Percentiles rank a stretch among this genome's conserved stretches.
These are phyloP conservation scores for Grammothele lineata DNA, from an alignment of 768 basidiomycete genomes.

Conservation along the genomic window DNA sequence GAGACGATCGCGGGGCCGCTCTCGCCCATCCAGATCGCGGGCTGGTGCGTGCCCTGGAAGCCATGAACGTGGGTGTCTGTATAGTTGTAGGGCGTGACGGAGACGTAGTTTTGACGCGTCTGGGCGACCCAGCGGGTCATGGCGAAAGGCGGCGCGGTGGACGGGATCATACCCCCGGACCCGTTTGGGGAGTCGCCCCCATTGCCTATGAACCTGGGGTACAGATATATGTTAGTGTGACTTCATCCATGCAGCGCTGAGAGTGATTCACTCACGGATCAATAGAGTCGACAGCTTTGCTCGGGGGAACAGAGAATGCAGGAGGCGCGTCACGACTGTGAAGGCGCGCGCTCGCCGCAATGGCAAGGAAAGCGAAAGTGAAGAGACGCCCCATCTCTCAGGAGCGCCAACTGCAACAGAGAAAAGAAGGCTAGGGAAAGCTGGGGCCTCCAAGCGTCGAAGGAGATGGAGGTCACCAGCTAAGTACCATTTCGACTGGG, in stretches of 20 bases:
- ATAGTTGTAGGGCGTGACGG: constrained; percentile 66
- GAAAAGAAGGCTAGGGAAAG: too few species aligned
- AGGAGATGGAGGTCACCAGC: too few species aligned
- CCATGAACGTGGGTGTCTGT: constrained; percentile 61
- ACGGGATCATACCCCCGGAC: constrained; percentile 77
- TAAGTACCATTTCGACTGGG: too few species aligned
- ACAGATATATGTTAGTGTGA: too few species aligned
- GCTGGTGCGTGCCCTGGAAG: constrained; percentile 72
- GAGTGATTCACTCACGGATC: constrained; percentile 35
- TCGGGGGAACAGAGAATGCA: constrained; percentile 23
- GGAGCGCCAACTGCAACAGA: background rate
- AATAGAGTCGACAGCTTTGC: constrained; percentile 41
- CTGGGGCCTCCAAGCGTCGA: too few species aligned
- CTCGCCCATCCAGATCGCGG: constrained; percentile 89
- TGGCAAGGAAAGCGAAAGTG: background rate
- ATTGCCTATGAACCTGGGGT: constrained; percentile 59
- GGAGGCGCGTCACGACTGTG: constrained; percentile 11
- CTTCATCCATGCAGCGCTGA: background rate
- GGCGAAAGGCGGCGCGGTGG: constrained; percentile 72
- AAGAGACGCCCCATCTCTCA: background rate
- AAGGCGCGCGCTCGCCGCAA: background rate
- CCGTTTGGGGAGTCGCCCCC: constrained; percentile 67
- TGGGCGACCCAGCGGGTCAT: constrained; percentile 88
- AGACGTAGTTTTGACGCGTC: constrained; percentile 73
- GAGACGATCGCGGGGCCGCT: constrained; percentile 59